phyloP scores from a whole-genome alignment of 768 basidiomycete genomes.

The Boletus patriciae region DNA sequence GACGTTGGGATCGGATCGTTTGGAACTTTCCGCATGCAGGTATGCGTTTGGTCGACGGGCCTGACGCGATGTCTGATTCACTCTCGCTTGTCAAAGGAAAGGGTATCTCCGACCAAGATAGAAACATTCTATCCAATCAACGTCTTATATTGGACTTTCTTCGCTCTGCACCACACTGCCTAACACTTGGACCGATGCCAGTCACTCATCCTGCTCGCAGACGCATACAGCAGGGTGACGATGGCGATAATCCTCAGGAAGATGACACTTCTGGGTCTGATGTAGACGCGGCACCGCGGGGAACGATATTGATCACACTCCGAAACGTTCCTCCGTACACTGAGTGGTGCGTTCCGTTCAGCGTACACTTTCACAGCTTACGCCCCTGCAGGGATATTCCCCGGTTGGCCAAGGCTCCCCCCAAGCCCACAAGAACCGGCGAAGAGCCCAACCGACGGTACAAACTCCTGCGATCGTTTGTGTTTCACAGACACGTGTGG shows the following conservation, averaged over 20 bases:
- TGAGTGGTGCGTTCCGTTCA: conserved; percentile 56
- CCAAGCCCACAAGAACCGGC: conserved; percentile 46
- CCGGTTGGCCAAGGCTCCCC: conserved; percentile 72
- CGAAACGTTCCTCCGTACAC: conserved; percentile 88
- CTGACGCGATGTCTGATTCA: background rate
- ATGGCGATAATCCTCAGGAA: conserved; percentile 45
- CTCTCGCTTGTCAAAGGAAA: conserved; percentile 51
- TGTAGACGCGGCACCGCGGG: conserved; percentile 39
- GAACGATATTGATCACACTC: conserved; percentile 82
- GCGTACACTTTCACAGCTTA: conserved; percentile 13
- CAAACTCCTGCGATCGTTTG: conserved; percentile 73
- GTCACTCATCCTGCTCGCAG: conserved; percentile 39
- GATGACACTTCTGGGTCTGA: conserved; percentile 18
- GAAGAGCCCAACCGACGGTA: conserved; percentile 65
- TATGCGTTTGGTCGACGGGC: conserved; percentile 34
- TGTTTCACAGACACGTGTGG: conserved; percentile 69
- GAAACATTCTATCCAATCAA: conserved; percentile 91
- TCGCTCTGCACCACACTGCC: conserved; percentile 61
- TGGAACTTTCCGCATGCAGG: conserved; percentile 99
- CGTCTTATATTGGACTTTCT: conserved; percentile 79
- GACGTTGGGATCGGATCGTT: conserved; percentile 73
- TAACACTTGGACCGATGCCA: conserved; percentile 60
- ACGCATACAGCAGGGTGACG: conserved; percentile 43
- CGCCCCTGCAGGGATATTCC: conserved; percentile 63
- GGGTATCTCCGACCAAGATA: conserved; percentile 90